phyloP scores from a whole-genome alignment of 75 land plant species.

The Sequoiadendron giganteum region DNA sequence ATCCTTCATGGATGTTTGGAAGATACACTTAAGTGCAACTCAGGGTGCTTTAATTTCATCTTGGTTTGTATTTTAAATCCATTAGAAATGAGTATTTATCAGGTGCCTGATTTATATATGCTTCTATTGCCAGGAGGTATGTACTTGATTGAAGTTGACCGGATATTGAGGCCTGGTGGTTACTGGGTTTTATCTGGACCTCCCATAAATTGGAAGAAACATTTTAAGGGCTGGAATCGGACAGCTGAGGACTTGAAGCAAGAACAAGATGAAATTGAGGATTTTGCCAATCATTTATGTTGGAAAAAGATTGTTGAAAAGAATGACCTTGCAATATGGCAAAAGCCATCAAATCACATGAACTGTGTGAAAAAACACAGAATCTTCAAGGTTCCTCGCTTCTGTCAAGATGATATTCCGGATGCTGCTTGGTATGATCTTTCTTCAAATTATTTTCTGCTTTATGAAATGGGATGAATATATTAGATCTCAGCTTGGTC shows the following conservation, averaged over 20 bases:
- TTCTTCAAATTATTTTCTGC: background rate
- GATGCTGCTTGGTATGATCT: constrained; percentile 51
- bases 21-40: background rate
- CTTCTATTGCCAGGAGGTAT: constrained; percentile 26
- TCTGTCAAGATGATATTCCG: constrained; percentile 35
- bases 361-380: constrained; percentile 28
- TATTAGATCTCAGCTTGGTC: background rate
- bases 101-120: background rate
- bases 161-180: constrained; percentile 64
- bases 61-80: background rate
- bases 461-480: background rate
- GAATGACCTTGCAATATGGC: constrained; percentile 61
- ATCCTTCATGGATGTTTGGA: background rate
- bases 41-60: background rate
- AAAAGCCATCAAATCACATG: constrained; percentile 53
- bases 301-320: constrained; percentile 59
- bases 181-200: constrained; percentile 80
- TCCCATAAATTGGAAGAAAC: constrained; percentile 43
- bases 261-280: constrained; percentile 57
- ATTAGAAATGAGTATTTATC: background rate
- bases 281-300: constrained; percentile 47
- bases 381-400: constrained; percentile 26
- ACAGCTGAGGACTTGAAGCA: constrained; percentile 48
- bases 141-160: constrained; percentile 41
- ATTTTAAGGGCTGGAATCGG: constrained; percentile 63